Evolutionary conservation across 2,329 filamentous ascomycete genomes (phyloP), one percentile per base, ranked within the genome.

Genomic region (Furcasterigmium sp.): DNA sequence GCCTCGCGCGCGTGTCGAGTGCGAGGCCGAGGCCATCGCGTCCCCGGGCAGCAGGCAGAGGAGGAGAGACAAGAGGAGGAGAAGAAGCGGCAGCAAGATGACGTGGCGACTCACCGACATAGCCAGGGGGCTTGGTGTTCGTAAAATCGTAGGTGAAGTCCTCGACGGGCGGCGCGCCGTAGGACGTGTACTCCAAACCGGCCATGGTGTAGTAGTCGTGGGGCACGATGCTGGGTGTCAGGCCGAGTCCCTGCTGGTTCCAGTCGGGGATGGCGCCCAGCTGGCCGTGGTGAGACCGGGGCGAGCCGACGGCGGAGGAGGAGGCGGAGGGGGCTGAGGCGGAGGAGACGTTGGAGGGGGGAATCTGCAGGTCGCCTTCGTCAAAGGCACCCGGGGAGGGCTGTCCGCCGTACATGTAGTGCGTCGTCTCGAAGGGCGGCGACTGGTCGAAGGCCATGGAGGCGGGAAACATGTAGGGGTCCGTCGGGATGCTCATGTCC

Each of bases 261-360:
- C 81, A 86, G 46, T 81, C 77, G 37, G 80, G 70, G 40, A 78
- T 72, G 53, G 70, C 68, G 47, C 76, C 76, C 50, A 75, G 63
- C 51, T 77, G 76, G 44, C 75, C 73, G 54, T 77, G 73, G 49
- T 76, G 74, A 2, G 81, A 82, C 54, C 80, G 78, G 20, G 83
- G 83, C 18, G 83, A 87, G 44, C 81, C 81, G 48, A 82, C 76
- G 42, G 78, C 79, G 8, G 83, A 86, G 1, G 82, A 85, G 7
- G 82, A 70, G 4, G 78, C 79, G 41, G 84, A 86, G 41, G 69
- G 77, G 44, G 64, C 82, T 46, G 78, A 84, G 19, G 72, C 73
- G 46, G 75, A 80, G 47, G 74, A 88, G 48, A 75, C 72, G 56
- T 73, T 80, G 41, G 74, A 84, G 23, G 73, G 77, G 14, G 73